These are phyloP conservation scores for Paecilomyces dactylethromorphus DNA, from an alignment of 2,329 filamentous ascomycete genomes.

Conservation along the genomic window DNA sequence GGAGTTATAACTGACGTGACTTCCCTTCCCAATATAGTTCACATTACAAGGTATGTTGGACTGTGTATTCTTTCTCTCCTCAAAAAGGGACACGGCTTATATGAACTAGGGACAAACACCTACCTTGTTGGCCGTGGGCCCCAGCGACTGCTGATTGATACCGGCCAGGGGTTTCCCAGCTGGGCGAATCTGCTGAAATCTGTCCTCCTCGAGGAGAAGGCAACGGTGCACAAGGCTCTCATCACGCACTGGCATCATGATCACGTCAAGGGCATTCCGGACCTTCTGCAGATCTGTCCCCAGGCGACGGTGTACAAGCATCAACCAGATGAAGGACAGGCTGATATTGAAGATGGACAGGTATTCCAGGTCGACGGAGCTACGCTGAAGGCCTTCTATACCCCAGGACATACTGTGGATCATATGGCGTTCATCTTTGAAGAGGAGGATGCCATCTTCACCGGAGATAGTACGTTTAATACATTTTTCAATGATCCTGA, in stretches of 20 bases:
- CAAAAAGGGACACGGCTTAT: background rate
- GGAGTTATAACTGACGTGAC: too few species aligned
- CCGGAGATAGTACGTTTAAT: conserved; percentile 59
- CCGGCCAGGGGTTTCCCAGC: conserved; percentile 69
- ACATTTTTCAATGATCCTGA: background rate
- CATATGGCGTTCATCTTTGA: conserved; percentile 73
- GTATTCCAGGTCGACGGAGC: conserved; percentile 46
- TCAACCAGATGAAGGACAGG: conserved; percentile 46
- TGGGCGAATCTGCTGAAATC: conserved; percentile 64
- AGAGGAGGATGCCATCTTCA: conserved; percentile 78
- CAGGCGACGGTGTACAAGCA: conserved; percentile 61
- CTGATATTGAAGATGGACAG: conserved; percentile 51
- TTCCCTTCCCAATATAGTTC: conserved; percentile 35
- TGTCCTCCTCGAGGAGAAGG: conserved; percentile 61
- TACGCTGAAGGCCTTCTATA: conserved; percentile 60
- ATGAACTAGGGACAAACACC: conserved; percentile 69
- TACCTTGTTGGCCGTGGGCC: conserved; percentile 78
- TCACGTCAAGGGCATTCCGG: conserved; percentile 68
- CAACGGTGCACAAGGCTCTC: conserved; percentile 61
- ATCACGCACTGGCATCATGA: conserved; percentile 93
- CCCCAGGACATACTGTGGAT: conserved; percentile 72
- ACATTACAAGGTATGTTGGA: conserved; percentile 49
- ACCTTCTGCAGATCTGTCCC: conserved; percentile 61
- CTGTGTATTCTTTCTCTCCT: background rate
- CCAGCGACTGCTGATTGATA: conserved; percentile 76